Base-by-base conservation (phyloP, 2,329 filamentous ascomycete species). In the Cryphonectria naterciae region DNA sequence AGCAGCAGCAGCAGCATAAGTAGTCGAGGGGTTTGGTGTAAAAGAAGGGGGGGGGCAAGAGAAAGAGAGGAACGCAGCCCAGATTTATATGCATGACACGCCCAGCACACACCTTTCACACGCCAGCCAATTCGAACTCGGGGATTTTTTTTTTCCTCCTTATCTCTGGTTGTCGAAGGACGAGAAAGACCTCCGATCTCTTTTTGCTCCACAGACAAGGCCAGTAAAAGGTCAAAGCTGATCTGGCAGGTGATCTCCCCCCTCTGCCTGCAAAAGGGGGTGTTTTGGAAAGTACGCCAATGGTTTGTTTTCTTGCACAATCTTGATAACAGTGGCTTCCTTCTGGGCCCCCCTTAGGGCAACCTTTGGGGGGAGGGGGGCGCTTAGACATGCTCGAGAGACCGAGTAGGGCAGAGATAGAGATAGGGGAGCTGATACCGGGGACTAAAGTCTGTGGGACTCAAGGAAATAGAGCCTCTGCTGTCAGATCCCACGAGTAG, bases 221-320 rank as follows among this genome's bases (percentile, higher is more conserved):
- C 63, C 43, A 67, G n/a, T 35, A 46, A 19, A 35, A 60, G 28
- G 19, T 17, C 49, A 19, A 46, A 8, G 65, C 65, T 67, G 65
- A 67, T 60, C 65, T 41, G 65, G 65, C 65, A 67, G 65, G 65
- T 67, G 39, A 64, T 61, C 49, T 49, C 10, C 54, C n/a, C 39
- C 46, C 1, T 28, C 35, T 32, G 32, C 32, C n/a, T 28, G 65
- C 22, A 41, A 19, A 28, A 6, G 8, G 32, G 17, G 32, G 32
- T 19, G 15, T 10, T 10, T 39, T 3, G 32, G 46, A 46, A 49
- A 17, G 46, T n/a, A 56, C 32, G 52, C 35, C 49, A 66, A 28
- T 37, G 8, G 22, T 49, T 49, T 39, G 37, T 11, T 49, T 19
- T n/a, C 46, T 60, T 56, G 65, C 65, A 43, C 65, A 67, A 67